Evolutionary conservation across 73 alveolate species (phyloP).

Genomic region (Paramecium caudatum): DNA sequence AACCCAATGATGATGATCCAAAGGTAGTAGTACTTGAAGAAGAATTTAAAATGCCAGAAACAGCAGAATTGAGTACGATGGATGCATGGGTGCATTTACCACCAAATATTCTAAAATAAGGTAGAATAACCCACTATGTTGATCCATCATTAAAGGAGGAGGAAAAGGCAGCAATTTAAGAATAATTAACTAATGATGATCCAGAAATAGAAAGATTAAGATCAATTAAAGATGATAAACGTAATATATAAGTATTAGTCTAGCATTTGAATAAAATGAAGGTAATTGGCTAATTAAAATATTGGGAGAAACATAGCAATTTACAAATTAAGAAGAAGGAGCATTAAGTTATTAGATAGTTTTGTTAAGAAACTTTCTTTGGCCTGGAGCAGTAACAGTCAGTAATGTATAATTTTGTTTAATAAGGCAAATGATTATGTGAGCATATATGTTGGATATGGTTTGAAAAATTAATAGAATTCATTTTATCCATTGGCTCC

Average conservation of each 20-base stretch:
- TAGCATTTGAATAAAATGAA: constrained; percentile 53
- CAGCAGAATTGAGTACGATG: constrained; percentile 29
- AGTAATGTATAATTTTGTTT: neutral
- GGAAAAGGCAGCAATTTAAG: neutral
- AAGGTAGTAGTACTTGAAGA: constrained; percentile 57
- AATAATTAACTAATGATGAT: constrained; percentile 10
- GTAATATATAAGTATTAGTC: neutral
- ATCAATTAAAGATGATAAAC: constrained; percentile 26
- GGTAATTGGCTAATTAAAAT: constrained; percentile 47
- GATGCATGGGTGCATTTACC: constrained; percentile 70
- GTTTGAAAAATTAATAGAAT: constrained; percentile 36
- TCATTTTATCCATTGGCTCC: constrained; percentile 46
- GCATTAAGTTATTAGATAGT: constrained; percentile 27
- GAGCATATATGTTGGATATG: constrained; percentile 56
- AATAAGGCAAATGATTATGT: constrained; percentile 36
- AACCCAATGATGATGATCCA: constrained; percentile 26
- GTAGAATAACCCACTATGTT: constrained; percentile 62
- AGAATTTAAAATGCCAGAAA: constrained; percentile 65
- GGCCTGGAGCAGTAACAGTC: constrained; percentile 72
- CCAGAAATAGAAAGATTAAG: constrained; percentile 64
- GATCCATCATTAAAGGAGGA: constrained; percentile 58
- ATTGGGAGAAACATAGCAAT: constrained; percentile 31
- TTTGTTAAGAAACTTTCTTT: constrained; percentile 18
- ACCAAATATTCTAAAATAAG: constrained; percentile 45
- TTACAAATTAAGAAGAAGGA: constrained; percentile 38